phyloP scores from a whole-genome alignment of 257 asterid species.

The Marsdenia floribunda region DNA sequence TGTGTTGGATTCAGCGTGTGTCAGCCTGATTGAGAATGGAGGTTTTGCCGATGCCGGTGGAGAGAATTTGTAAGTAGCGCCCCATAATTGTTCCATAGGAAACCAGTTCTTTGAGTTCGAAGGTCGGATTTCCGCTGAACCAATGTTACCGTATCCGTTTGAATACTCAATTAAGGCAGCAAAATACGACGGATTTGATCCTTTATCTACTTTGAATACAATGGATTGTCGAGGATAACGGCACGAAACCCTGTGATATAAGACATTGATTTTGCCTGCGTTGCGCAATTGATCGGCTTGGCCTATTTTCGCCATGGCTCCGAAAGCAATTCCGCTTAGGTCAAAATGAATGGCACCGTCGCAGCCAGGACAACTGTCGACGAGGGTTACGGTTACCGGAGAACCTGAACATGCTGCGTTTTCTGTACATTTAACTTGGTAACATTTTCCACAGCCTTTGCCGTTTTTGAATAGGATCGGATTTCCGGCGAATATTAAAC shows the following conservation, averaged over 20 bases:
- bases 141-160: constrained; percentile 27
- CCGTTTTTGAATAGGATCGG: no score
- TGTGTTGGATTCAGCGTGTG: not conserved
- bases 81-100: constrained; percentile 21
- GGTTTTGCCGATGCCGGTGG: not conserved
- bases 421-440: constrained; percentile 11
- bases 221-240: constrained; percentile 5
- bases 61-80: constrained; percentile 17
- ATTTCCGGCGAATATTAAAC: no score
- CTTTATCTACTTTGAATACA: constrained; percentile 22
- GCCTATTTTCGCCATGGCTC: constrained; percentile 21
- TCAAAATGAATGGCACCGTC: constrained; percentile 21
- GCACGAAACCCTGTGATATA: constrained; percentile 19
- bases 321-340: constrained; percentile 30
- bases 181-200: constrained; percentile 18
- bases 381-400: constrained; percentile 19
- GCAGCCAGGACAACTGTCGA: constrained; percentile 23
- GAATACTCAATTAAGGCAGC: not conserved
- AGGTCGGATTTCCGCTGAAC: constrained; percentile 11
- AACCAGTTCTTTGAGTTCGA: constrained; percentile 8
- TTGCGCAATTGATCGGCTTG: constrained; percentile 19
- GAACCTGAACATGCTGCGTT: constrained; percentile 20
- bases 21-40: constrained; percentile 25
- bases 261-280: constrained; percentile 15
- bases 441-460: no score